phyloP scores from a whole-genome alignment of 2,329 filamentous ascomycete species.

The Beauveria bassiana region DNA sequence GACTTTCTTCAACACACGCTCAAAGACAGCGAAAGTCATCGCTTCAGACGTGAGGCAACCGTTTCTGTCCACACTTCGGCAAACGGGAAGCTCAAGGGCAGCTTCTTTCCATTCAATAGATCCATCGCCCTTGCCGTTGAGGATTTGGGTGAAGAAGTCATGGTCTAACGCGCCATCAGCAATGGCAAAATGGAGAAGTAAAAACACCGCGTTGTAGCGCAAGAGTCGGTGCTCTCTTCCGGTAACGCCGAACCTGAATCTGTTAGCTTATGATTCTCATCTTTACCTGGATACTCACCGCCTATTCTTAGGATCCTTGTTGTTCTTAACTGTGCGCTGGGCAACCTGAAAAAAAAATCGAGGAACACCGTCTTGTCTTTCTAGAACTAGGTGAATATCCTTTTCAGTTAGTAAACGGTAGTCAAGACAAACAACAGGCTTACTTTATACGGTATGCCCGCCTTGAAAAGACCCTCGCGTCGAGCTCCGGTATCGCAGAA shows the following conservation, averaged over 20 bases:
- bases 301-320: background rate
- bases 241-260: background rate
- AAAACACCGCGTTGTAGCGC: slow-evolving; percentile 1
- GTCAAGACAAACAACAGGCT: background rate
- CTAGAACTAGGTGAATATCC: background rate
- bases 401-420: background rate
- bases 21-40: background rate
- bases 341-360: background rate
- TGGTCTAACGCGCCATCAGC: slow-evolving; percentile 4
- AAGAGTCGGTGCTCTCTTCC: slow-evolving; percentile 1
- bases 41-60: background rate
- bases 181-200: slow-evolving; percentile 7
- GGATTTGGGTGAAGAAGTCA: background rate
- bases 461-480: background rate
- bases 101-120: background rate
- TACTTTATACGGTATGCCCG: slow-evolving; percentile 3
- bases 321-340: background rate
- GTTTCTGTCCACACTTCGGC: background rate
- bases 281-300: background rate
- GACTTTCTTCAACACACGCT: background rate
- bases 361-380: background rate
- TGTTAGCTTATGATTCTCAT: background rate
- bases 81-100: background rate
- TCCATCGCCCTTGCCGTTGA: slow-evolving; percentile 1
- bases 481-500: slow-evolving; percentile 4